phyloP scores from a whole-genome alignment of 192 early-diverging fungal species.

The Coemansia nantahalensis region DNA sequence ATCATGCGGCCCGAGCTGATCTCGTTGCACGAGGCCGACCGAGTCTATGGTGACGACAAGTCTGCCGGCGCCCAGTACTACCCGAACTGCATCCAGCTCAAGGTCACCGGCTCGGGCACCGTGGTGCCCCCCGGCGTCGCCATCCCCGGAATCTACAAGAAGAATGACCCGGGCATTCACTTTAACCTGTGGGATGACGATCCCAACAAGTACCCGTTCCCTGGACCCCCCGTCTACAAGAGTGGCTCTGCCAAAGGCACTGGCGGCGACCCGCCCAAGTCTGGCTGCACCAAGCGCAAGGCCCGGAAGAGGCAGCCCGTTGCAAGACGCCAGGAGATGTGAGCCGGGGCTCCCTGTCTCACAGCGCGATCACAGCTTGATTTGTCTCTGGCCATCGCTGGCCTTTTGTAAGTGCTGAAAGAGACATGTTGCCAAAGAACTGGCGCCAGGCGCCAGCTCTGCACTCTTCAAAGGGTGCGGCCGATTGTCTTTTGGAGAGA shows the following conservation, averaged over 20 bases:
- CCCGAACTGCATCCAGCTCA: constrained; percentile 23
- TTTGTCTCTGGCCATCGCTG: no score
- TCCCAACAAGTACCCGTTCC: constrained; percentile 3
- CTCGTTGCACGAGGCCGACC: constrained; percentile 13
- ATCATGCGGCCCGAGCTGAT: constrained; percentile 24
- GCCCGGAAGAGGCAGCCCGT: no score
- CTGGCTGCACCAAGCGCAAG: no score
- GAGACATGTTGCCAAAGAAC: no score
- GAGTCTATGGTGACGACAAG: background rate
- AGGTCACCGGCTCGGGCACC: constrained; percentile 10
- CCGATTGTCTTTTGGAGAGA: no score
- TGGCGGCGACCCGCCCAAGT: no score
- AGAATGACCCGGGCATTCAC: constrained; percentile 13
- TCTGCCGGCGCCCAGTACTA: constrained; percentile 22
- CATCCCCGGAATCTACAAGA: constrained; percentile 21
- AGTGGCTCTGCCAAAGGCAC: background rate
- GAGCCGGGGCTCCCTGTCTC: no score
- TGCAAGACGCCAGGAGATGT: no score
- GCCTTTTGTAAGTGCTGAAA: no score
- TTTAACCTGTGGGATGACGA: constrained; percentile 1
- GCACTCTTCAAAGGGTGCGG: no score
- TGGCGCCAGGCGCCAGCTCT: no score
- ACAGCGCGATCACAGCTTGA: no score
- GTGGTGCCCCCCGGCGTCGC: constrained; percentile 14
- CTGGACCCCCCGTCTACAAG: constrained; percentile 9